A percentile compares a stretch with the other conserved stretches of the same genome.
These are phyloP conservation scores for Suillus bovinus DNA, from an alignment of 768 basidiomycete species.

Conservation along the genomic window DNA sequence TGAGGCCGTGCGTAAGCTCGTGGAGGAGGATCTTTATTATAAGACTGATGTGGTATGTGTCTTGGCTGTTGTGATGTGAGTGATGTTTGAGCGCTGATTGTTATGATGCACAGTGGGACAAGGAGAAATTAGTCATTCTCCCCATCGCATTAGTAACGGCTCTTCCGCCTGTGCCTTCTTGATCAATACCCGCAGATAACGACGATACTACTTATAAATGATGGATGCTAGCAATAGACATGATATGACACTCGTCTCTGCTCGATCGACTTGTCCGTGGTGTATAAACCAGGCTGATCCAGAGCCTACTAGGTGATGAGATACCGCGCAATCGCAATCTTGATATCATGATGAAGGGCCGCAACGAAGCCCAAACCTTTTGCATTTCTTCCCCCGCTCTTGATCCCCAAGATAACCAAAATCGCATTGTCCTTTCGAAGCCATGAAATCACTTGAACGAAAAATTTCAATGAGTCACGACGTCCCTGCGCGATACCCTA, in stretches of 20 bases:
- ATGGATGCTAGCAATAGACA: not conserved
- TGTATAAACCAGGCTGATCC: no score
- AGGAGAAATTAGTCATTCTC: constrained; percentile 51
- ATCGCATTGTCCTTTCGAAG: constrained; percentile 4
- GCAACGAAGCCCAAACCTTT: not conserved
- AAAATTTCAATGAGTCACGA: not conserved
- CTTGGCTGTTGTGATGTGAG: not conserved
- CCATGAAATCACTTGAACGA: not conserved
- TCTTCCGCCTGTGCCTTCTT: constrained; percentile 14
- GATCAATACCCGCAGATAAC: not conserved
- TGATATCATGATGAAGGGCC: not conserved
- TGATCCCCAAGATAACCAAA: not conserved
- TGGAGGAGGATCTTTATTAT: constrained; percentile 28
- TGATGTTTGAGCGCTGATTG: not conserved
- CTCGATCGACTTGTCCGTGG: no score
- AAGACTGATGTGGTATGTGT: constrained; percentile 23
- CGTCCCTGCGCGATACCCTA: not conserved
- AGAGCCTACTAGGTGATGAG: not conserved
- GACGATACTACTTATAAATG: not conserved
- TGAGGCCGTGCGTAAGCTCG: constrained; percentile 37
- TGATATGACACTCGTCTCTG: no score
- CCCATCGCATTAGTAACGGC: constrained; percentile 40
- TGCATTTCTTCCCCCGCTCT: not conserved
- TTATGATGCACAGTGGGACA: constrained; percentile 52
- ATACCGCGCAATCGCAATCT: not conserved